These are phyloP conservation scores for Xylariaceae sp. DNA, from an alignment of 2,329 filamentous ascomycete genomes.

Conservation along the genomic window DNA sequence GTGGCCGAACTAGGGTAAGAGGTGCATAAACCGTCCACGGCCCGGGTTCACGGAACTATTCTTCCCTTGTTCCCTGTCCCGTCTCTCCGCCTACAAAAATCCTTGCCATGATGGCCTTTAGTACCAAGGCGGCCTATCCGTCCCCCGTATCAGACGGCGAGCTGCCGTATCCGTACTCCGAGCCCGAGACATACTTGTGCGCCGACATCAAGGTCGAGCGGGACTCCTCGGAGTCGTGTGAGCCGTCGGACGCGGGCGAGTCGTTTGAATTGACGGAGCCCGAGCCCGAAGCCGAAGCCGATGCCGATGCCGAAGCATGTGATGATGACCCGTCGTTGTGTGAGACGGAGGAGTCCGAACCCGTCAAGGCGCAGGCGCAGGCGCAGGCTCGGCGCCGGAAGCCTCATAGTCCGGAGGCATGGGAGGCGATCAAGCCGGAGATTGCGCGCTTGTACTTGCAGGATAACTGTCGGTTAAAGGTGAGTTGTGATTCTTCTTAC, in stretches of 20 bases:
- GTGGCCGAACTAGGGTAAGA: no score
- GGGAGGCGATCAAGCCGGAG: slow-evolving; percentile 24
- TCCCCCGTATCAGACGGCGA: slow-evolving; percentile 9
- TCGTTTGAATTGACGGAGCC: no score
- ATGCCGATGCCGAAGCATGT: no score
- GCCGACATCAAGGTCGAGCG: slow-evolving; percentile 2
- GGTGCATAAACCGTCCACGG: no score
- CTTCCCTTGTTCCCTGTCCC: no score
- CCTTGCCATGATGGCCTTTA: neutral
- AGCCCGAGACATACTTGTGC: slow-evolving; percentile 1
- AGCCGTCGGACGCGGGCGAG: neutral
- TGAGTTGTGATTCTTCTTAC: slow-evolving; percentile 11
- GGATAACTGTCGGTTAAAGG: slow-evolving; percentile 29
- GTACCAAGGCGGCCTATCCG: slow-evolving; percentile 3
- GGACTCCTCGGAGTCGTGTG: neutral
- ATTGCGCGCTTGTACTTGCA: slow-evolving; percentile 29
- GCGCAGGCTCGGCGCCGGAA: slow-evolving; percentile 18
- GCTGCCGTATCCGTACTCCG: slow-evolving; percentile 2
- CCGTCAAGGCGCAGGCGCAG: slow-evolving; percentile 3
- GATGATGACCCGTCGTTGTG: neutral
- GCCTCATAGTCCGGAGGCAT: slow-evolving; percentile 23
- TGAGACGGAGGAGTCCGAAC: slow-evolving; percentile 1
- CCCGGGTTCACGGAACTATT: no score
- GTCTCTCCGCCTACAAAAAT: no score
- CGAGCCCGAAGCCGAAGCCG: no score